phyloP scores from a whole-genome alignment of 1,139 yeast species.

The Hanseniaspora sp. region DNA sequence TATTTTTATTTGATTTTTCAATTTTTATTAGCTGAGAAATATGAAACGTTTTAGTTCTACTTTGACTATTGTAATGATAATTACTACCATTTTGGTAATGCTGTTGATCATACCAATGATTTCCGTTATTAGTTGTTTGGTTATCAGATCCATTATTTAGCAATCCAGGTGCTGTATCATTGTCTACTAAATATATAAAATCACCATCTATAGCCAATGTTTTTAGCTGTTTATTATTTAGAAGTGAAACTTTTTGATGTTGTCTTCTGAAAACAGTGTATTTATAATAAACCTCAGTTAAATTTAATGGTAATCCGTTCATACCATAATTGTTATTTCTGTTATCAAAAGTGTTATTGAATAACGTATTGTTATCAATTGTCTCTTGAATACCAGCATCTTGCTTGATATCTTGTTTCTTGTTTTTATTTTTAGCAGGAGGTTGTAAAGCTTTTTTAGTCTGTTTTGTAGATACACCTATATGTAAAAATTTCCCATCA shows the following conservation, averaged over 20 bases:
- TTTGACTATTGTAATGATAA: conserved; percentile 43
- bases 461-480: conserved; percentile 16
- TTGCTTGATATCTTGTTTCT: neutral
- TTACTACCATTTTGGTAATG: conserved; percentile 23
- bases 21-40: conserved; percentile 65
- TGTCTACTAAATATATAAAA: conserved; percentile 78
- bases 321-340: conserved; percentile 26
- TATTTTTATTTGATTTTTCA: conserved; percentile 68
- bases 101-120: conserved; percentile 32
- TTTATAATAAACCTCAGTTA: conserved; percentile 35
- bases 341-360: conserved; percentile 14
- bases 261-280: conserved; percentile 84
- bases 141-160: conserved; percentile 22
- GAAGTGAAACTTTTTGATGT: conserved; percentile 54
- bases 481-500: conserved; percentile 20
- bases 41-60: conserved; percentile 81
- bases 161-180: conserved; percentile 44
- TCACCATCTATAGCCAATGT: conserved; percentile 86
- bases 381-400: neutral
- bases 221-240: conserved; percentile 62
- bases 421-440: neutral
- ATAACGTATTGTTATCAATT: neutral
- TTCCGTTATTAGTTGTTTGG: conserved; percentile 29
- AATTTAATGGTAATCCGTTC: conserved; percentile 14
- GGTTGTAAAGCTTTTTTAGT: neutral